phyloP scores from a whole-genome alignment of 2,329 filamentous ascomycete genomes.

The Keithomyces neogunnii region DNA sequence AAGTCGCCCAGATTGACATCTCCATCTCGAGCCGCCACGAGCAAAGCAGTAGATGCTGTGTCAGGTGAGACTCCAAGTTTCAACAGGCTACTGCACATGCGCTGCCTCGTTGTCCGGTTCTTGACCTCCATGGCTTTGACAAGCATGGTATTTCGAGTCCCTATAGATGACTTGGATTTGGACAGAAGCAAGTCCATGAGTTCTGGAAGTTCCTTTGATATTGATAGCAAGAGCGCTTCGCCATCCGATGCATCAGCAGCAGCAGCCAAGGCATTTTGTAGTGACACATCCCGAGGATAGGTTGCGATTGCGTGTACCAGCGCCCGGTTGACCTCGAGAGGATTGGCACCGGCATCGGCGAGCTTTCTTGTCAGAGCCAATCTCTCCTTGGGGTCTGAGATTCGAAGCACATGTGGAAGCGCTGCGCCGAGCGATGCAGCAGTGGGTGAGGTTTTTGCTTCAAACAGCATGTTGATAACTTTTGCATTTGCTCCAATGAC shows the following conservation, averaged over 20 bases:
- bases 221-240: conserved; percentile 36
- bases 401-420: conserved; percentile 43
- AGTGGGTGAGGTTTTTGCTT: conserved; percentile 24
- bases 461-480: conserved; percentile 41
- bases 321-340: conserved; percentile 40
- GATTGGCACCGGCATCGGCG: conserved; percentile 38
- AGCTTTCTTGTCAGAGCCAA: conserved; percentile 41
- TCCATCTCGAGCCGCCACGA: conserved; percentile 43
- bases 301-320: conserved; percentile 40
- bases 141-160: conserved; percentile 32
- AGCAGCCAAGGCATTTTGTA: conserved; percentile 36
- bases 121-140: conserved; percentile 32
- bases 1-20: conserved; percentile 42
- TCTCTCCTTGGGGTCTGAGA: conserved; percentile 42
- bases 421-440: conserved; percentile 37
- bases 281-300: conserved; percentile 38
- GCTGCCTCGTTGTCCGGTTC: conserved; percentile 29
- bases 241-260: conserved; percentile 43
- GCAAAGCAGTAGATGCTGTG: conserved; percentile 39
- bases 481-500: conserved; percentile 35
- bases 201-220: conserved; percentile 36
- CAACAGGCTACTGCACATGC: conserved; percentile 37
- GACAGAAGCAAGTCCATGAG: conserved; percentile 37
- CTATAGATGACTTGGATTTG: conserved; percentile 24
- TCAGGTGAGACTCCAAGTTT: conserved; percentile 35